Percentiles rank a stretch among this genome's conserved stretches.
Conservation (phyloP, 2,329 filamentous ascomycete genomes). For the Penicillium sp. region DNA sequence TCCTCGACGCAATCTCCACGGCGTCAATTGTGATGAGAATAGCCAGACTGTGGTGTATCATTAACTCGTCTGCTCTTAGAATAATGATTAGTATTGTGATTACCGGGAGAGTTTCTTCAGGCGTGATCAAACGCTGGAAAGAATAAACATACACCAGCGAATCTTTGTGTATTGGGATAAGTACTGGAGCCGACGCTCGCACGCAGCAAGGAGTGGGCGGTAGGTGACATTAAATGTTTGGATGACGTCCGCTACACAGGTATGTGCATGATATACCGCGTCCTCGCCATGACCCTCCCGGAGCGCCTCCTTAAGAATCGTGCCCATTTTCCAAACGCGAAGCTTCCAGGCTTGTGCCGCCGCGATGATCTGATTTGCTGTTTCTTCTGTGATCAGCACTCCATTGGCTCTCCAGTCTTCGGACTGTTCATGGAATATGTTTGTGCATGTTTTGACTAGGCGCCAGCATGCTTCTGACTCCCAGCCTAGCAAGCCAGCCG, state of each 20-base stretch:
- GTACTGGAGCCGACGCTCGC: conserved; percentile 30
- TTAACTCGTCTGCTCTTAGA: conserved; percentile 21
- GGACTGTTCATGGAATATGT: conserved; percentile 28
- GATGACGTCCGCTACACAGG: conserved; percentile 25
- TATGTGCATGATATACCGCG: conserved; percentile 25
- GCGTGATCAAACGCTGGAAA: background rate
- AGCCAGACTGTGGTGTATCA: conserved; percentile 30
- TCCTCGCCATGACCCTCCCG: conserved; percentile 32
- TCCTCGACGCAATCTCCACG: conserved; percentile 25
- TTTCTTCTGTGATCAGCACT: conserved; percentile 27
- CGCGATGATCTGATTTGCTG: conserved; percentile 29
- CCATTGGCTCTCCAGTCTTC: conserved; percentile 26
- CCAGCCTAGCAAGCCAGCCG: conserved; percentile 36
- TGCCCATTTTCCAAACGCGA: conserved; percentile 30
- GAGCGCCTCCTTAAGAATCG: conserved; percentile 32
- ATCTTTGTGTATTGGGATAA: conserved; percentile 29
- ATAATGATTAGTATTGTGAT: background rate
- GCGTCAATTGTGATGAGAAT: conserved; percentile 30
- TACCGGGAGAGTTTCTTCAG: background rate
- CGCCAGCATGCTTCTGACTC: conserved; percentile 28
- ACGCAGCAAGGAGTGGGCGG: conserved; percentile 24
- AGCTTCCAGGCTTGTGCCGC: conserved; percentile 28
- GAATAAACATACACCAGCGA: conserved; percentile 29
- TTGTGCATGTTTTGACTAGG: conserved; percentile 24
- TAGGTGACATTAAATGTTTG: conserved; percentile 30